Evolutionary conservation across 768 basidiomycete species (phyloP).

Genomic region (Symmetrospora coprosmae): DNA sequence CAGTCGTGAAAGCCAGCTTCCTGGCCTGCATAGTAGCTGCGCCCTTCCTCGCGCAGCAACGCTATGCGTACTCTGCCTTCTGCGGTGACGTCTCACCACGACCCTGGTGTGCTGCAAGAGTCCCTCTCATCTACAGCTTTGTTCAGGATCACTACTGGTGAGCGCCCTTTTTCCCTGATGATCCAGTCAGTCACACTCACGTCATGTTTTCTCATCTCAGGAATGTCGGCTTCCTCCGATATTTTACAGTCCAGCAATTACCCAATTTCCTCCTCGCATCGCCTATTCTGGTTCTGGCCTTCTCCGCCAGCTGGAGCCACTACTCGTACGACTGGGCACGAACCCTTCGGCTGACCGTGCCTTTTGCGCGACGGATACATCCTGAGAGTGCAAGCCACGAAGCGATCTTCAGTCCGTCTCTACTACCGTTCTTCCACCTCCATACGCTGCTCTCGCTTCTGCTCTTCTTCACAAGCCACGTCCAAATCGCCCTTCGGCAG

Average conservation of each 20-base stretch:
- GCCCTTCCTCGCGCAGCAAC: slow-evolving; percentile 64
- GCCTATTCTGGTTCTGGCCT: slow-evolving; percentile 49
- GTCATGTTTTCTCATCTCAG: slow-evolving; percentile 26
- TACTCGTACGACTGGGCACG: slow-evolving; percentile 20
- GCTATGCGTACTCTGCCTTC: slow-evolving; percentile 51
- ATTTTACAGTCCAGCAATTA: slow-evolving; percentile 68
- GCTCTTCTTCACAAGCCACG: slow-evolving; percentile 65
- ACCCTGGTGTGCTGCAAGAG: slow-evolving; percentile 51
- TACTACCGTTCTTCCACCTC: slow-evolving; percentile 65
- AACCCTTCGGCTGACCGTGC: not conserved
- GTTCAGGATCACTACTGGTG: slow-evolving; percentile 70
- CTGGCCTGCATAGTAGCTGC: slow-evolving; percentile 37
- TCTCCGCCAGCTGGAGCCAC: slow-evolving; percentile 39
- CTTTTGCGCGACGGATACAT: not conserved
- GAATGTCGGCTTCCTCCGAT: slow-evolving; percentile 68
- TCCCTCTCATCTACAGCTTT: slow-evolving; percentile 65
- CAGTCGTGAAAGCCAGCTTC: not conserved
- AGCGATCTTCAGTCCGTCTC: slow-evolving; percentile 40
- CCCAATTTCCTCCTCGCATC: slow-evolving; percentile 74
- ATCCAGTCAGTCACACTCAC: not conserved
- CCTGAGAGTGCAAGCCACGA: not conserved
- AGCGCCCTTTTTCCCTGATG: slow-evolving; percentile 7
- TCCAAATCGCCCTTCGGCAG: slow-evolving; percentile 70
- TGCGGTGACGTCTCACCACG: slow-evolving; percentile 40
- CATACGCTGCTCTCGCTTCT: slow-evolving; percentile 46